These are phyloP conservation scores for Lactarius akahatsu DNA, from an alignment of 768 basidiomycete species.

Conservation along the genomic window DNA sequence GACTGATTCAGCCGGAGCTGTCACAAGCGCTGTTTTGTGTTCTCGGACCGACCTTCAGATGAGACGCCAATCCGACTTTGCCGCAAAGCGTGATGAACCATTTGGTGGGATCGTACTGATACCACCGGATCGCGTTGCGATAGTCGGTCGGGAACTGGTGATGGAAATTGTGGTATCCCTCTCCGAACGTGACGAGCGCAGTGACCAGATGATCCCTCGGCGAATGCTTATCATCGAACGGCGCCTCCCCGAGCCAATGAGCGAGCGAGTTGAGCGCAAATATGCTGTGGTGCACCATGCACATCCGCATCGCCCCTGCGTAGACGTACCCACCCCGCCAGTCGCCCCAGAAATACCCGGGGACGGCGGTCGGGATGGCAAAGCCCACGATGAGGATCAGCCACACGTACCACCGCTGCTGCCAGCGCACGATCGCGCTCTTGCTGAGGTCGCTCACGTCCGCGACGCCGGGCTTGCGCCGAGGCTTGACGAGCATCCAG, in stretches of 20 bases:
- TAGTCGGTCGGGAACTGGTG: conserved; percentile 97
- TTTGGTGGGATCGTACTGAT: conserved; percentile 88
- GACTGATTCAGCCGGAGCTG: too few relatives aligned
- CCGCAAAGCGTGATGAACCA: conserved; percentile 78
- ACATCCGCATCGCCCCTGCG: conserved; percentile 72
- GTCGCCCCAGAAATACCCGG: conserved; percentile 82
- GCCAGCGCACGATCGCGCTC: conserved; percentile 82
- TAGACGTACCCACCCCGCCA: conserved; percentile 80
- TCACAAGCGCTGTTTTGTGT: neutral
- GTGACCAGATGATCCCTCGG: conserved; percentile 87
- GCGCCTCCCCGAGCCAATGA: conserved; percentile 90
- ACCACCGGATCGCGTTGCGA: conserved; percentile 92
- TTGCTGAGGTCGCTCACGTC: conserved; percentile 83
- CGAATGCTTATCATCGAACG: conserved; percentile 92
- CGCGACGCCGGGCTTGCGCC: conserved; percentile 83
- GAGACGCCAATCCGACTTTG: conserved; percentile 54
- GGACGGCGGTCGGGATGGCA: conserved; percentile 69
- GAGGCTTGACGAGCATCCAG: conserved; percentile 91
- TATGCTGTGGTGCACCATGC: conserved; percentile 89
- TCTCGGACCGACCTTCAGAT: conserved; percentile 47
- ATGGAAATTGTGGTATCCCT: conserved; percentile 98
- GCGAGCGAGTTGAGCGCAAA: conserved; percentile 96
- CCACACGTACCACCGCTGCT: conserved; percentile 73
- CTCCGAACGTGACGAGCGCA: conserved; percentile 86
- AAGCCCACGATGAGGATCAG: conserved; percentile 70